A percentile compares a stretch with the other conserved stretches of the same genome.
Conservation (phyloP, 139 green algal species). For the Haematococcus lacustris region DNA sequence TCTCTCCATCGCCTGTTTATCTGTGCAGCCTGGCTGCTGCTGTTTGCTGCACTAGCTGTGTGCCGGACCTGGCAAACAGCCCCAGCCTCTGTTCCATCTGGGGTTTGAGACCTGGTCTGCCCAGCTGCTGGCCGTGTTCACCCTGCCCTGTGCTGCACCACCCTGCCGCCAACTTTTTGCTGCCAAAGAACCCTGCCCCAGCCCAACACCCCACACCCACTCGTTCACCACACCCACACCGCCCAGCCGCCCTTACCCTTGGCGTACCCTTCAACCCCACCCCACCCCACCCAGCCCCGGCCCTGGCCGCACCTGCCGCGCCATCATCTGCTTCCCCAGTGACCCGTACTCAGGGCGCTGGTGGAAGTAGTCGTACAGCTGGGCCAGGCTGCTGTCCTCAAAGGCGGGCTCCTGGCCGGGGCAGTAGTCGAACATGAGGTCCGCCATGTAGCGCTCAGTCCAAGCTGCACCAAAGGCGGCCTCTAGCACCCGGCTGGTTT, state of each 20-base stretch:
- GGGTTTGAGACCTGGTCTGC: too few relatives aligned
- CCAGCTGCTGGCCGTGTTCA: too few relatives aligned
- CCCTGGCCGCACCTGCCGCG: background rate
- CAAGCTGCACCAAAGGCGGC: constrained; percentile 48
- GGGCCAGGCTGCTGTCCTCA: constrained; percentile 25
- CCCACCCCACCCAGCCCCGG: background rate
- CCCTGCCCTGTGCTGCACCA: too few relatives aligned
- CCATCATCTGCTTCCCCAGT: constrained; percentile 9
- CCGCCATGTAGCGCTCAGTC: constrained; percentile 57
- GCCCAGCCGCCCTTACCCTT: background rate
- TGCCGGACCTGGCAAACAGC: too few relatives aligned
- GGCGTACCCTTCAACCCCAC: background rate
- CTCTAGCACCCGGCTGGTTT: constrained; percentile 63
- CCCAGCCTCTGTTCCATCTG: too few relatives aligned
- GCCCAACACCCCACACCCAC: too few relatives aligned
- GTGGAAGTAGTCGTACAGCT: constrained; percentile 47
- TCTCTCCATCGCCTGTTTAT: background rate
- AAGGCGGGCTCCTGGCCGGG: constrained; percentile 27
- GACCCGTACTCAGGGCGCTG: constrained; percentile 22
- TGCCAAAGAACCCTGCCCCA: background rate
- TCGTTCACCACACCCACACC: too few relatives aligned
- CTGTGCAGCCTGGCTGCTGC: too few relatives aligned
- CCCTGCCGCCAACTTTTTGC: background rate
- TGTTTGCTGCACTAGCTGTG: too few relatives aligned
- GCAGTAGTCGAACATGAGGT: constrained; percentile 53